Evolutionary conservation across 495 filamentous ascomycete species (phyloP).

Genomic region (Echria macrotheca): DNA sequence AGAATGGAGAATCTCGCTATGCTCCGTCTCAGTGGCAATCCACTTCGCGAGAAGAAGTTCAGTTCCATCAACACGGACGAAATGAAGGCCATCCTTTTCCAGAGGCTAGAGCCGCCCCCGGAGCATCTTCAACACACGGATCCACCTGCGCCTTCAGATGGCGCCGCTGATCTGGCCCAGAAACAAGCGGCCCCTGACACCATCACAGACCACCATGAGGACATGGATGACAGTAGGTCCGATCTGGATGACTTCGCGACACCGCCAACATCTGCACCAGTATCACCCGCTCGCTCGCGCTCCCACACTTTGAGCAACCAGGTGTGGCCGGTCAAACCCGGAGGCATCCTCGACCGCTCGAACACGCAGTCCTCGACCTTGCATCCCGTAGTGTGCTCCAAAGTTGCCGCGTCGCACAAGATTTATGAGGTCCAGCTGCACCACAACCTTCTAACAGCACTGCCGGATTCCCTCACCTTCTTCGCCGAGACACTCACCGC

Average conservation of each 20-base stretch:
- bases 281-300: constrained; percentile 37
- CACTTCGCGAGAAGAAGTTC: constrained; percentile 79
- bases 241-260: constrained; percentile 66
- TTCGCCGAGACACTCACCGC: constrained; percentile 63
- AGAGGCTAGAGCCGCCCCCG: constrained; percentile 56
- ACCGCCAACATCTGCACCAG: constrained; percentile 45
- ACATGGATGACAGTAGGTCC: constrained; percentile 45
- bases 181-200: not conserved
- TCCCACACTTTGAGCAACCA: constrained; percentile 36
- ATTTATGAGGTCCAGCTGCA: constrained; percentile 58
- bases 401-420: constrained; percentile 42
- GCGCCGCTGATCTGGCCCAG: not conserved
- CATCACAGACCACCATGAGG: constrained; percentile 11
- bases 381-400: constrained; percentile 46
- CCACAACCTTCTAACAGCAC: constrained; percentile 64
- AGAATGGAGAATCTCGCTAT: constrained; percentile 70
- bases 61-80: constrained; percentile 73
- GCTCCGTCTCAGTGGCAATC: constrained; percentile 77
- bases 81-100: constrained; percentile 69
- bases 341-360: constrained; percentile 69
- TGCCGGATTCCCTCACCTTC: constrained; percentile 64
- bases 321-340: constrained; percentile 60
- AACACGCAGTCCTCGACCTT: constrained; percentile 53
- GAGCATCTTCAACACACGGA: constrained; percentile 16
- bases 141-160: not conserved